Conservation (phyloP, 129 eudicot species). For the Arctium lappa region DNA sequence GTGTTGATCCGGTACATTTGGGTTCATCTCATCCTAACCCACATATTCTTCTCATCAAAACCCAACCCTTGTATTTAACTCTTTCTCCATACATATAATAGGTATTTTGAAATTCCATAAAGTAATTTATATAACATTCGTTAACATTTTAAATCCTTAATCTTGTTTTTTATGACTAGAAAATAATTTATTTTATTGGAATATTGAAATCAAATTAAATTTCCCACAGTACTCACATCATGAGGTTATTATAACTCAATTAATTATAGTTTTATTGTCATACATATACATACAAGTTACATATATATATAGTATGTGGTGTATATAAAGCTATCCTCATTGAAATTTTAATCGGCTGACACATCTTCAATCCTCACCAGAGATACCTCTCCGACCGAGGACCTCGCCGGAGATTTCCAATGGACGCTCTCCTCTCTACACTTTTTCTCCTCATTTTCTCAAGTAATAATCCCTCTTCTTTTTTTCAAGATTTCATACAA, state of each 20-base stretch:
- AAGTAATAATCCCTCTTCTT: slow-evolving; percentile 20
- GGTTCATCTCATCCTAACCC: no score
- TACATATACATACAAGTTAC: not conserved
- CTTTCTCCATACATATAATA: no score
- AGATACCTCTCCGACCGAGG: slow-evolving; percentile 17
- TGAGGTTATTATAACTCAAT: not conserved
- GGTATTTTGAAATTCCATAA: no score
- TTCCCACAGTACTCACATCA: not conserved
- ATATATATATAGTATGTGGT: not conserved
- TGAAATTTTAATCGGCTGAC: slow-evolving; percentile 20
- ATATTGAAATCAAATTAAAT: not conserved
- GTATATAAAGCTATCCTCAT: slow-evolving; percentile 31
- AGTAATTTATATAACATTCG: not conserved
- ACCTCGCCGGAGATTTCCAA: slow-evolving; percentile 12
- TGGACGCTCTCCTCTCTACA: slow-evolving; percentile 20
- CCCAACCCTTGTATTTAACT: no score
- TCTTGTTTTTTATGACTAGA: no score
- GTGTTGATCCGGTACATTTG: no score
- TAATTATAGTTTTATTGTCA: not conserved
- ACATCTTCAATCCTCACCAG: slow-evolving; percentile 21
- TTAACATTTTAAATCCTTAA: not conserved
- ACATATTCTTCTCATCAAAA: no score
- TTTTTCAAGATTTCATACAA: not conserved
- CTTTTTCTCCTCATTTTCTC: slow-evolving; percentile 28
- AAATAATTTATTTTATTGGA: no score